Evolutionary conservation across 1,139 yeast genomes (phyloP).

Genomic region (Oligophagozyma castellii): DNA sequence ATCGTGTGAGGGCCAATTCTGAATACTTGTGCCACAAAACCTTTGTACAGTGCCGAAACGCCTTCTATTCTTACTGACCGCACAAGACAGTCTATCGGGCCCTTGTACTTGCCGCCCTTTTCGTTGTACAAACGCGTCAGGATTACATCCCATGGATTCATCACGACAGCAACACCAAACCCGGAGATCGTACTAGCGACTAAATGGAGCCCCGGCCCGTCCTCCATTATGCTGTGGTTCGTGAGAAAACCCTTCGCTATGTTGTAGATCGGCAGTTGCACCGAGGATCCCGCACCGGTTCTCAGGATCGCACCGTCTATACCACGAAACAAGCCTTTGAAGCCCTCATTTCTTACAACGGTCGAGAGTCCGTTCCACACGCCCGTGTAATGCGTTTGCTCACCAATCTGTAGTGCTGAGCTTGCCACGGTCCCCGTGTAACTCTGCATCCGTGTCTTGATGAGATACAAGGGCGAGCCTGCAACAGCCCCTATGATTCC

Average conservation of each 20-base stretch:
- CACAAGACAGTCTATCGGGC: conserved; percentile 76
- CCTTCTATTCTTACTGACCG: conserved; percentile 82
- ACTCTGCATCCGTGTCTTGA: conserved; percentile 94
- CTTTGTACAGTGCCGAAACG: conserved; percentile 77
- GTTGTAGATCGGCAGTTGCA: conserved; percentile 87
- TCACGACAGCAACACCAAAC: conserved; percentile 81
- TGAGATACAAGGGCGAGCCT: conserved; percentile 83
- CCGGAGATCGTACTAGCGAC: conserved; percentile 72
- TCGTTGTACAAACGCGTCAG: conserved; percentile 92
- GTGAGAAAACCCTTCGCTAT: conserved; percentile 47
- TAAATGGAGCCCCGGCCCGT: conserved; percentile 63
- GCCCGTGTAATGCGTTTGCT: conserved; percentile 74
- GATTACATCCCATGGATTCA: conserved; percentile 96
- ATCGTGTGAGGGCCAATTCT: conserved; percentile 95
- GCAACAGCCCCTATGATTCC: conserved; percentile 83
- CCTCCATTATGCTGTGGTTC: conserved; percentile 35
- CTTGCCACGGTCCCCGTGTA: conserved; percentile 47
- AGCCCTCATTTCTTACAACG: conserved; percentile 55
- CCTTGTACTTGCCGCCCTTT: conserved; percentile 72
- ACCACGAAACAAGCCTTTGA: conserved; percentile 74
- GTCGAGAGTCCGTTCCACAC: conserved; percentile 54
- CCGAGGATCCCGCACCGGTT: conserved; percentile 93
- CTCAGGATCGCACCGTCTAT: conserved; percentile 89
- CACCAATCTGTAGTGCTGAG: conserved; percentile 81
- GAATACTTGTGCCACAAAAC: conserved; percentile 82